Evolutionary conservation across 2,329 filamentous ascomycete species (phyloP).

Genomic region (Cylindrodendrum hubeiense): DNA sequence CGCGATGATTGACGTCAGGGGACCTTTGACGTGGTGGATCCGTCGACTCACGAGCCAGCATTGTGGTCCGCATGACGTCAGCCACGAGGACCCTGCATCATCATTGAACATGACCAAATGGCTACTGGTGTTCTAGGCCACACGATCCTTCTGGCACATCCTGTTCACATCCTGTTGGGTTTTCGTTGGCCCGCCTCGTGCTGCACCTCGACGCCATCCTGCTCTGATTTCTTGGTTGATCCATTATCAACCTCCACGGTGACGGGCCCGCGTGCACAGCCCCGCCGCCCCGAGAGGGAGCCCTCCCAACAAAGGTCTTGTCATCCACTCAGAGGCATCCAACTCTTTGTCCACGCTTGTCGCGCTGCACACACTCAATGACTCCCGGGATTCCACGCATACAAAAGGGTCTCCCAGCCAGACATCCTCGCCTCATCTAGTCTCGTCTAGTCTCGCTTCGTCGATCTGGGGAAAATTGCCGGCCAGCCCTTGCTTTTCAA

Average conservation of each 20-base stretch:
- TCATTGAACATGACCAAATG: slow-evolving; percentile 3
- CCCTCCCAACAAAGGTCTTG: not conserved
- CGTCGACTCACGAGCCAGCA: slow-evolving; percentile 17
- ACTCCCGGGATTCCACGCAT: slow-evolving; percentile 24
- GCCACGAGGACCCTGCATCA: slow-evolving; percentile 38
- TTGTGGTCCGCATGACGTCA: slow-evolving; percentile 41
- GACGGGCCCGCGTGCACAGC: slow-evolving; percentile 27
- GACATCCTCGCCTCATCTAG: slow-evolving; percentile 5
- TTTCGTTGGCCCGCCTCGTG: slow-evolving; percentile 9
- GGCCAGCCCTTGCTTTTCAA: not conserved
- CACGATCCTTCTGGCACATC: slow-evolving; percentile 6
- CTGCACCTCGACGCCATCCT: slow-evolving; percentile 42
- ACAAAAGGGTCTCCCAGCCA: slow-evolving; percentile 34
- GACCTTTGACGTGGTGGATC: slow-evolving; percentile 21
- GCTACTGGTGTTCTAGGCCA: not conserved
- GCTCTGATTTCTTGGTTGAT: slow-evolving; percentile 28
- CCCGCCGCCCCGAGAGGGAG: slow-evolving; percentile 20
- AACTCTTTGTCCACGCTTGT: not conserved
- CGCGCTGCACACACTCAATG: not conserved
- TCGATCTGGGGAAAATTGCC: slow-evolving; percentile 19
- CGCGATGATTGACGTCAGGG: slow-evolving; percentile 40
- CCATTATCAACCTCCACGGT: slow-evolving; percentile 18
- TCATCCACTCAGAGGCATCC: slow-evolving; percentile 3
- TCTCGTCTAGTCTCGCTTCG: slow-evolving; percentile 23
- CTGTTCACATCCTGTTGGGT: slow-evolving; percentile 14